These are phyloP conservation scores for Claviceps sorghi DNA, from an alignment of 2,329 filamentous ascomycete species.

Conservation along the genomic window DNA sequence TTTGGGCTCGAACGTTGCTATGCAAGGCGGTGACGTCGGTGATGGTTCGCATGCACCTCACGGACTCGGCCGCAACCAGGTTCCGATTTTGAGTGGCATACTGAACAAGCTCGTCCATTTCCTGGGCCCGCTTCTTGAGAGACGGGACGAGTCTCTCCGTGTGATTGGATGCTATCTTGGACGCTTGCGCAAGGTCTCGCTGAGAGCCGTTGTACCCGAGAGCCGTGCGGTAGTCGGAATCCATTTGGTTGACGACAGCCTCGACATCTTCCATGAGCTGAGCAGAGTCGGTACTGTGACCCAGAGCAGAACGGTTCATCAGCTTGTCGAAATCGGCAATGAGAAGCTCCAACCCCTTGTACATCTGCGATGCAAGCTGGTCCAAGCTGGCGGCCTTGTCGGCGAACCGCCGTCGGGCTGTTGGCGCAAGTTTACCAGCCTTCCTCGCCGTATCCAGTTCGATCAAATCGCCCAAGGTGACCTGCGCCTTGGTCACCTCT, in stretches of 20 bases:
- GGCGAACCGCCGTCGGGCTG: conserved; percentile 44
- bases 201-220: conserved; percentile 52
- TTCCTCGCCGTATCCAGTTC: conserved; percentile 58
- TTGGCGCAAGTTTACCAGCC: conserved; percentile 51
- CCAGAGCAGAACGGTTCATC: conserved; percentile 37
- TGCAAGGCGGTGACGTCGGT: conserved; percentile 66
- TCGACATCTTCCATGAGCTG: conserved; percentile 74
- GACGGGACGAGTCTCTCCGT: conserved; percentile 47
- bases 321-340: conserved; percentile 49
- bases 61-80: conserved; percentile 46
- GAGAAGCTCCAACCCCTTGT: conserved; percentile 45
- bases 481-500: conserved; percentile 29
- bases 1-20: conserved; percentile 54
- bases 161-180: conserved; percentile 48
- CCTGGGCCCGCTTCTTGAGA: conserved; percentile 37
- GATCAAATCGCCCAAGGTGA: conserved; percentile 60
- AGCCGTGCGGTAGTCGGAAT: conserved; percentile 69
- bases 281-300: conserved; percentile 46
- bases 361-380: conserved; percentile 43
- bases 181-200: conserved; percentile 44
- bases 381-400: conserved; percentile 47
- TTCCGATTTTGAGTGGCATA: conserved; percentile 54
- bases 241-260: conserved; percentile 72
- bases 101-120: conserved; percentile 47
- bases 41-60: conserved; percentile 68